These are phyloP conservation scores for Diplotaxis tenuifolia DNA, from an alignment of 345 rosid genomes.

Conservation along the genomic window DNA sequence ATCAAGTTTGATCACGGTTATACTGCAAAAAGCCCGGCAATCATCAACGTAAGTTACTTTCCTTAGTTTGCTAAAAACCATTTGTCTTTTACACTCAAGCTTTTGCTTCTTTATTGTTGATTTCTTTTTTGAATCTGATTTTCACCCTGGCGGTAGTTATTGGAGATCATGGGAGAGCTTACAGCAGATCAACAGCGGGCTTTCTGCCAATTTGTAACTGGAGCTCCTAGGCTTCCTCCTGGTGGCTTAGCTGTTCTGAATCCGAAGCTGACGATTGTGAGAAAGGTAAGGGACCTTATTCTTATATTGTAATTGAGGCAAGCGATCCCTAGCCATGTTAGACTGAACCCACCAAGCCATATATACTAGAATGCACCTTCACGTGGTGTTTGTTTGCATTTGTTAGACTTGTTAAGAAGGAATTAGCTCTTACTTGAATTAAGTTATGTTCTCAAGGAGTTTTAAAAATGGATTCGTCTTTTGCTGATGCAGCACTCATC, in stretches of 20 bases:
- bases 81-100: neutral
- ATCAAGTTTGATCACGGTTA: slow-evolving; percentile 98
- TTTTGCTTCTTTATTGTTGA: slow-evolving; percentile 6
- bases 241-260: slow-evolving; percentile 95
- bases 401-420: neutral
- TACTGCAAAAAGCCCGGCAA: slow-evolving; percentile 93
- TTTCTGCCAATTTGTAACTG: slow-evolving; percentile 98
- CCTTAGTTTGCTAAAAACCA: neutral
- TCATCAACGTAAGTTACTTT: slow-evolving; percentile 57
- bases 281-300: slow-evolving; percentile 63
- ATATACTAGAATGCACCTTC: neutral
- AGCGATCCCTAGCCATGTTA: neutral
- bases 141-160: slow-evolving; percentile 47
- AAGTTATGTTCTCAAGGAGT: neutral
- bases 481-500: slow-evolving; percentile 83
- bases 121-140: slow-evolving; percentile 6
- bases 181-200: slow-evolving; percentile 96
- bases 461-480: neutral
- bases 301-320: neutral
- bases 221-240: slow-evolving; percentile 99
- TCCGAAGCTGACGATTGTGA: slow-evolving; percentile 94
- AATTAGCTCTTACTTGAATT: neutral
- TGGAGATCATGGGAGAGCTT: slow-evolving; percentile 97
- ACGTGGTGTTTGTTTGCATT: neutral
- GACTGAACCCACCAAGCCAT: neutral